Conservation (phyloP, 805 yeast species). For the Lipomyces chichibuensis region DNA sequence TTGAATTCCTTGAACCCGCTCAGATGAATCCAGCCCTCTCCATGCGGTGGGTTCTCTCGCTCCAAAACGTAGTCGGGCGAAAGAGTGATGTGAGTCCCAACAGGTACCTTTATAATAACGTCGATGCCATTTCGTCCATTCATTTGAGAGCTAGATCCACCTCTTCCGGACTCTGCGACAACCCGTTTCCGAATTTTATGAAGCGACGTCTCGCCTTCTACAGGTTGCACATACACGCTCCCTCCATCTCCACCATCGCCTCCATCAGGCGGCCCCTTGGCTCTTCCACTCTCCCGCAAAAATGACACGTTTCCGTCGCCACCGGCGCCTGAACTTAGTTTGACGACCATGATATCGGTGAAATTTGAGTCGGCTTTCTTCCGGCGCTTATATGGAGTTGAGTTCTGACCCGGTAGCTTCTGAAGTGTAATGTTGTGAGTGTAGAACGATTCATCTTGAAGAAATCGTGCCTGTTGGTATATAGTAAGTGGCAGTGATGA, state of each 20-base stretch:
- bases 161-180: conserved; percentile 68
- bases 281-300: conserved; percentile 78
- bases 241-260: conserved; percentile 99
- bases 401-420: conserved; percentile 4
- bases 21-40: conserved; percentile 88
- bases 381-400: conserved; percentile 10
- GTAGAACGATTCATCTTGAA: conserved; percentile 10
- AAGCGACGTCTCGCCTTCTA: conserved; percentile 68
- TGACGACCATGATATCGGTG: conserved; percentile 69
- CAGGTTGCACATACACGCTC: conserved; percentile 78
- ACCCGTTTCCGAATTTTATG: conserved; percentile 70
- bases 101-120: conserved; percentile 80
- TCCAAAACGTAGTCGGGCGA: conserved; percentile 32
- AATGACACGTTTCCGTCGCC: conserved; percentile 89
- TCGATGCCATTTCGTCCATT: conserved; percentile 88
- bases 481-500: neutral
- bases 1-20: conserved; percentile 77
- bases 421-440: conserved; percentile 9
- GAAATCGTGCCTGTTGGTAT: neutral
- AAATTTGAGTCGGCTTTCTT: conserved; percentile 42
- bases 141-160: conserved; percentile 74
- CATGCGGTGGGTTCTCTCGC: conserved; percentile 65
- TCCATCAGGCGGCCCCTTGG: conserved; percentile 97
- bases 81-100: conserved; percentile 74
- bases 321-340: conserved; percentile 76